Conservation (phyloP, 352 stramenopile genomes). For the Phytophthora constricta region DNA sequence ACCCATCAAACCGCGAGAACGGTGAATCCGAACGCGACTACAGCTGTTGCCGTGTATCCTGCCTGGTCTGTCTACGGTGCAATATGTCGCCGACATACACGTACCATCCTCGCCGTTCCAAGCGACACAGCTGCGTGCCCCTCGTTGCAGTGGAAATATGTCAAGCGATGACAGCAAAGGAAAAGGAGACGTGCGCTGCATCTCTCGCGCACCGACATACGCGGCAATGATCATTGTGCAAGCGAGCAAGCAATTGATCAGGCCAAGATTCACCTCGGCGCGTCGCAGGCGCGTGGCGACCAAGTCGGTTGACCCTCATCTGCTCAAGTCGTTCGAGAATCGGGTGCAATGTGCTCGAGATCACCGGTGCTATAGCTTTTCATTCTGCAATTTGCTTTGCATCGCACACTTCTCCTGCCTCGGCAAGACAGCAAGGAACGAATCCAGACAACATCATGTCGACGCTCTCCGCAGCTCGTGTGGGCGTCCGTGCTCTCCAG, state of each 20-base stretch:
- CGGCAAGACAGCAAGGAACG: background rate
- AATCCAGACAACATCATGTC: constrained; percentile 12
- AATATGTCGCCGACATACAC: constrained; percentile 6
- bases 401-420: constrained; percentile 12
- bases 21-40: background rate
- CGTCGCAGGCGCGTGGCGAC: too few relatives aligned
- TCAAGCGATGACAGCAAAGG: background rate
- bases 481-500: constrained; percentile 41
- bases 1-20: background rate
- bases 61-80: background rate
- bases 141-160: background rate
- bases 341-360: too few relatives aligned
- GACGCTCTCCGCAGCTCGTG: constrained; percentile 24
- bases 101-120: background rate
- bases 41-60: constrained; percentile 4
- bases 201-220: background rate
- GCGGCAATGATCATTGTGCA: background rate
- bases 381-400: constrained; percentile 29
- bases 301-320: too few relatives aligned
- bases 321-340: too few relatives aligned
- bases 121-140: background rate
- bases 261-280: too few relatives aligned
- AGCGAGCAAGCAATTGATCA: too few relatives aligned
- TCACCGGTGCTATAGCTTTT: too few relatives aligned
- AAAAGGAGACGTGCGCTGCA: background rate